A percentile compares a stretch with the other conserved stretches of the same genome.
Evolutionary conservation across 2,329 filamentous ascomycete species (phyloP).

Genomic region (Penicillium italicum): DNA sequence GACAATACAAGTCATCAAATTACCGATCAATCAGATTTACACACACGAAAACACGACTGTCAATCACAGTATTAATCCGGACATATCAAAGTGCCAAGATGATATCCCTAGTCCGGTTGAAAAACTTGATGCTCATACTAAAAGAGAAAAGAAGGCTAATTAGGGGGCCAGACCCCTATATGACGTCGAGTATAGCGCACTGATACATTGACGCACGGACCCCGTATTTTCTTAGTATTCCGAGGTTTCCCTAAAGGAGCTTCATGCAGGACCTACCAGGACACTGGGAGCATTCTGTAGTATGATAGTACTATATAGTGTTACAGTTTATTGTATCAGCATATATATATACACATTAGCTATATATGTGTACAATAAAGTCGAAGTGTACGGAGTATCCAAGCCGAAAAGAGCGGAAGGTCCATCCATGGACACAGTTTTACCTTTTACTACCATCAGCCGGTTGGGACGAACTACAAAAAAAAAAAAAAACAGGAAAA

Average conservation of each 20-base stretch:
- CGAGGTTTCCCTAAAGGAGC: conserved; percentile 2
- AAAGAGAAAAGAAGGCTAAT: conserved; percentile 10
- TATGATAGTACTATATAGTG: neutral
- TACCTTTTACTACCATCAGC: neutral
- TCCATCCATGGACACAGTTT: neutral
- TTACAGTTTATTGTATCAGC: neutral
- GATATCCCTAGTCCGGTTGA: neutral
- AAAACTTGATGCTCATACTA: neutral
- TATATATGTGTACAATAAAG: neutral
- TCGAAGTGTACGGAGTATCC: neutral
- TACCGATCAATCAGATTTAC: neutral
- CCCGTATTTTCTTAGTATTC: neutral
- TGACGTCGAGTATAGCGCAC: conserved; percentile 18
- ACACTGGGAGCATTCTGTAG: neutral
- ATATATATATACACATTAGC: neutral
- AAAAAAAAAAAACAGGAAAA: neutral
- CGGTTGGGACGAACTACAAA: neutral
- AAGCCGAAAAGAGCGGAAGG: neutral
- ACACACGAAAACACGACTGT: neutral
- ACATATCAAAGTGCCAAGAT: neutral
- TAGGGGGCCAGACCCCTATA: conserved; percentile 13
- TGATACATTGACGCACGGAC: conserved; percentile 5
- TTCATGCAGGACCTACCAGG: conserved; percentile 13
- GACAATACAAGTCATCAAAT: neutral
- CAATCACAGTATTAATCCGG: neutral